These are phyloP conservation scores for Colletotrichum gloeosporioides DNA, from an alignment of 2,329 filamentous ascomycete genomes.

Conservation along the genomic window DNA sequence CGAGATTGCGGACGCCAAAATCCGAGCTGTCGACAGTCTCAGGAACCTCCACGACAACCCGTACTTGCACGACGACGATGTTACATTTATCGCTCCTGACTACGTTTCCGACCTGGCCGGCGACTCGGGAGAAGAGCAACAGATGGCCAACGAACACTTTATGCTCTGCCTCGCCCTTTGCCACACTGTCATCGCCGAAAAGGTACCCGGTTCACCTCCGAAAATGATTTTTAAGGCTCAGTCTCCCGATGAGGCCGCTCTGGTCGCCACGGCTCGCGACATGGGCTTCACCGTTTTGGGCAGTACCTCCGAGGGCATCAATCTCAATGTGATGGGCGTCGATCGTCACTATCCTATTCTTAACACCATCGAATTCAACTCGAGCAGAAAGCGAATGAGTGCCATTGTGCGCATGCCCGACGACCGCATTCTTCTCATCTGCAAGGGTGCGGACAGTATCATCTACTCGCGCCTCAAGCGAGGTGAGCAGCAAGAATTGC, in stretches of 20 bases:
- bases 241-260: conserved; percentile 92
- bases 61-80: conserved; percentile 85
- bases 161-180: conserved; percentile 97
- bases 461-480: conserved; percentile 91
- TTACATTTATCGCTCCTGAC: conserved; percentile 92
- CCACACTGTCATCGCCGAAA: conserved; percentile 94
- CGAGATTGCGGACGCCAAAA: conserved; percentile 81
- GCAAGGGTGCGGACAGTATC: conserved; percentile 96
- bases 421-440: conserved; percentile 87
- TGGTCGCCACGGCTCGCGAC: conserved; percentile 93
- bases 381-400: conserved; percentile 95
- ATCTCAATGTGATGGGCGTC: conserved; percentile 85
- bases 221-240: conserved; percentile 96
- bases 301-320: conserved; percentile 78
- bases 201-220: conserved; percentile 86
- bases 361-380: conserved; percentile 98
- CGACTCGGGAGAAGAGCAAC: conserved; percentile 77
- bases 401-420: conserved; percentile 95
- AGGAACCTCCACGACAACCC: conserved; percentile 86
- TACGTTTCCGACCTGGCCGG: conserved; percentile 85
- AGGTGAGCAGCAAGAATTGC: conserved; percentile 85
- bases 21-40: conserved; percentile 73
- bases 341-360: conserved; percentile 86
- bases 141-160: conserved; percentile 81
- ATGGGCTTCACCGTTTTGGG: conserved; percentile 94